Conservation (phyloP, 768 basidiomycete species). For the Tricholoma hemisulphureum region DNA sequence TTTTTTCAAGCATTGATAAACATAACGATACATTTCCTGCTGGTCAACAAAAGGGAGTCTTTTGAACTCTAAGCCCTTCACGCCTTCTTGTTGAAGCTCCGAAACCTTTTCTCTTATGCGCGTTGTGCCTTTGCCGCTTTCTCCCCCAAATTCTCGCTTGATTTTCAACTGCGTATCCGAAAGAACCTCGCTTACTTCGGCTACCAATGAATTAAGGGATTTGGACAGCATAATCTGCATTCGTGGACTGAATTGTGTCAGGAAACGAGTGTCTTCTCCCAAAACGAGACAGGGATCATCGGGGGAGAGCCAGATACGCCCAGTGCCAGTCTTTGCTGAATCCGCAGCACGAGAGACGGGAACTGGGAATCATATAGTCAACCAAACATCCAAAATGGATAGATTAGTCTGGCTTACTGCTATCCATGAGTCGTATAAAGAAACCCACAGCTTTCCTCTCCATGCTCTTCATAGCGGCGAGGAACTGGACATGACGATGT, state of each 20-base stretch:
- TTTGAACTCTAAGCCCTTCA: conserved; percentile 75
- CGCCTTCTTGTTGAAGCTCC: conserved; percentile 55
- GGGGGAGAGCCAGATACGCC: conserved; percentile 65
- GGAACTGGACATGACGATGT: conserved; percentile 75
- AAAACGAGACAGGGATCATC: conserved; percentile 79
- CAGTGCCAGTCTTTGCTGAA: conserved; percentile 71
- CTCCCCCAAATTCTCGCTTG: conserved; percentile 85
- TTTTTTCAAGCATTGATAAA: conserved; percentile 81
- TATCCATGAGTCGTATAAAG: conserved; percentile 79
- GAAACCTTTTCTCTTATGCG: conserved; percentile 65
- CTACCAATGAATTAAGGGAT: conserved; percentile 67
- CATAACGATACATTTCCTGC: conserved; percentile 89
- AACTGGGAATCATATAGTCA: conserved; percentile 47
- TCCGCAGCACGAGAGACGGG: conserved; percentile 93
- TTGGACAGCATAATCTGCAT: conserved; percentile 90
- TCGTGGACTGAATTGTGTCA: conserved; percentile 64
- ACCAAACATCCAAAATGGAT: neutral
- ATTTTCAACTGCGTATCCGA: conserved; percentile 83
- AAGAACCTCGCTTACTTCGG: conserved; percentile 84
- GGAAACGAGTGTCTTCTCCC: conserved; percentile 81
- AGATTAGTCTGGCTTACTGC: conserved; percentile 56
- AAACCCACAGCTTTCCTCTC: conserved; percentile 74
- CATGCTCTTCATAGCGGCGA: conserved; percentile 91
- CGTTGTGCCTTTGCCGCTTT: conserved; percentile 69
- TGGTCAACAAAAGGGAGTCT: conserved; percentile 88